phyloP scores from a whole-genome alignment of 768 basidiomycete genomes.

The Rubroboletus pulcherrimus region DNA sequence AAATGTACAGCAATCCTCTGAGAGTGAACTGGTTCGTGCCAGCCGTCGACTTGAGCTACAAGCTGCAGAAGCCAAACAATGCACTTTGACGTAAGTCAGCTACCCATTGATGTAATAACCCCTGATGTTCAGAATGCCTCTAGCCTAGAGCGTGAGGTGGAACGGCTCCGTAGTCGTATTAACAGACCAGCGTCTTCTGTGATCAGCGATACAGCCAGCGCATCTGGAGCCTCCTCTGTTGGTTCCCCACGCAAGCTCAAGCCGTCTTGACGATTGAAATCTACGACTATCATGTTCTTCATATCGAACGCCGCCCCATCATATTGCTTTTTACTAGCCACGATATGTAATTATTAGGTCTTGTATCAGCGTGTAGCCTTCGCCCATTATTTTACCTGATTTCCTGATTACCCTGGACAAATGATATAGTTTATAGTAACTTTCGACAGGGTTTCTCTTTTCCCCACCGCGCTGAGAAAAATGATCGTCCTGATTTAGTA shows the following conservation, averaged over 20 bases:
- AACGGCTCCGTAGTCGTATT: constrained; percentile 60
- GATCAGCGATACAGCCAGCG: constrained; percentile 21
- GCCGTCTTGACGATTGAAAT: constrained; percentile 11
- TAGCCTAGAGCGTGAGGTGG: constrained; percentile 66
- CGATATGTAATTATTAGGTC: constrained; percentile 17
- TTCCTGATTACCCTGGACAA: neutral
- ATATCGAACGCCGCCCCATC: neutral
- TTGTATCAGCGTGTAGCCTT: constrained; percentile 22
- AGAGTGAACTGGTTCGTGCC: constrained; percentile 60
- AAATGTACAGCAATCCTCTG: constrained; percentile 58
- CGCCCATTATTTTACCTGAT: neutral
- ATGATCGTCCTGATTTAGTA: too few species aligned
- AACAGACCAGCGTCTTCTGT: constrained; percentile 50
- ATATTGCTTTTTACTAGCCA: neutral
- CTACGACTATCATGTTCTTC: neutral
- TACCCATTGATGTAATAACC: neutral
- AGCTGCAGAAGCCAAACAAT: constrained; percentile 69
- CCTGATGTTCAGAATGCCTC: constrained; percentile 1
- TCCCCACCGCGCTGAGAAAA: neutral
- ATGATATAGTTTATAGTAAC: neutral
- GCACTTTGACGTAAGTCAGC: constrained; percentile 55
- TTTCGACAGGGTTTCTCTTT: neutral
- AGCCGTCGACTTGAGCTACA: constrained; percentile 78
- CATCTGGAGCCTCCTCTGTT: constrained; percentile 22
- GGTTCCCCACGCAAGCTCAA: constrained; percentile 31